These are phyloP conservation scores for Nakazawaea wyomingensis DNA, from an alignment of 805 yeast species.

Conservation along the genomic window DNA sequence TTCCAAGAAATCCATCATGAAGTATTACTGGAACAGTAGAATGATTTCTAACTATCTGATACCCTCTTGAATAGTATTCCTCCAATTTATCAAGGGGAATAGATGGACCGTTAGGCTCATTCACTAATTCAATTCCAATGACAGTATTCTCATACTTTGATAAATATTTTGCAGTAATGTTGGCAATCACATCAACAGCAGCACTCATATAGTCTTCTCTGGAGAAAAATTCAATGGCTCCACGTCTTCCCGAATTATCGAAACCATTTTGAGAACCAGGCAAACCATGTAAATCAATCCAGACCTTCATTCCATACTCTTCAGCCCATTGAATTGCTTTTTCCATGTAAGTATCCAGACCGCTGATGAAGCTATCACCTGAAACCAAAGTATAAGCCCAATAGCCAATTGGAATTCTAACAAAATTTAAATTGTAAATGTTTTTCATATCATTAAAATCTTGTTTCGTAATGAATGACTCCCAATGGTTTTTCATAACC, in stretches of 20 bases:
- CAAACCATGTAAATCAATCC: conserved; percentile 75
- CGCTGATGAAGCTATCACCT: conserved; percentile 59
- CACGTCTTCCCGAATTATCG: conserved; percentile 71
- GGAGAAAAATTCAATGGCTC: conserved; percentile 47
- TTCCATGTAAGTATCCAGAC: conserved; percentile 60
- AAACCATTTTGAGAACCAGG: conserved; percentile 88
- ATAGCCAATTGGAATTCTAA: conserved; percentile 73
- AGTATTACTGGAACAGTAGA: conserved; percentile 47
- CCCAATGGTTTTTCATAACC: conserved; percentile 49
- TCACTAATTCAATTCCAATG: conserved; percentile 62
- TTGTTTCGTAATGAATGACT: conserved; percentile 49
- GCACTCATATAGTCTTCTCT: conserved; percentile 36
- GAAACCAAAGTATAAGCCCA: conserved; percentile 60
- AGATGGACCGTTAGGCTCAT: conserved; percentile 63
- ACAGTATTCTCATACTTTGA: conserved; percentile 43
- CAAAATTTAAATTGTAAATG: conserved; percentile 54
- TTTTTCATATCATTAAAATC: conserved; percentile 48
- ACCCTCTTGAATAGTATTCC: conserved; percentile 36
- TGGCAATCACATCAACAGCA: conserved; percentile 45
- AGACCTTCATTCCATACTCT: conserved; percentile 52
- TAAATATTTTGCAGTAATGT: conserved; percentile 50
- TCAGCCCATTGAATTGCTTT: conserved; percentile 68
- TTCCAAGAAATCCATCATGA: conserved; percentile 60
- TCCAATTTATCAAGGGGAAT: conserved; percentile 38
- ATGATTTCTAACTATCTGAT: conserved; percentile 34